A percentile compares a stretch with the other conserved stretches of the same genome.
phyloP scores from a whole-genome alignment of 306 rosid genomes.

The Vigna mungo region DNA sequence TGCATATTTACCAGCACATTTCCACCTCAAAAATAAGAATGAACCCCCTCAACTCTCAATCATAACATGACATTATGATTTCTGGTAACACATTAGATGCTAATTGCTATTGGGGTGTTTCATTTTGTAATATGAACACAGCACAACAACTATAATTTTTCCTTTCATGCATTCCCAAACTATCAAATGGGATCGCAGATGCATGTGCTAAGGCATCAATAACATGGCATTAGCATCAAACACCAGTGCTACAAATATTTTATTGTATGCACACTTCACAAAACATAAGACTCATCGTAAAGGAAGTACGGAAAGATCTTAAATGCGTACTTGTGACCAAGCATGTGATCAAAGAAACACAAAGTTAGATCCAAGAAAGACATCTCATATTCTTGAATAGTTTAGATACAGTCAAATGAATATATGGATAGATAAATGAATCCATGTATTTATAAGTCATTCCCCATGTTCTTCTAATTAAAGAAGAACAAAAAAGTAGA shows the following conservation, averaged over 20 bases:
- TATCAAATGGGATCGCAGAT: neutral
- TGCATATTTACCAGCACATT: too few relatives aligned
- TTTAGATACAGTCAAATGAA: neutral
- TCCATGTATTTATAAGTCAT: neutral
- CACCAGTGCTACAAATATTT: slow-evolving; percentile 14
- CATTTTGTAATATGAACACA: neutral
- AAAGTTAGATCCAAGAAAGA: neutral
- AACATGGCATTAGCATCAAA: slow-evolving; percentile 6
- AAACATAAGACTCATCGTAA: neutral
- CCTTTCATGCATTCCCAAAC: neutral
- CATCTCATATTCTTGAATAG: neutral
- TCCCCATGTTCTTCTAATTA: slow-evolving; percentile 5
- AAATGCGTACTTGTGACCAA: slow-evolving; percentile 22
- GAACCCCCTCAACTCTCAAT: neutral
- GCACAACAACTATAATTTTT: neutral
- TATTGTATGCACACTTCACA: slow-evolving; percentile 8
- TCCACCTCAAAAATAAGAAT: neutral
- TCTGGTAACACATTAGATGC: too few relatives aligned
- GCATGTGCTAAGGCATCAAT: slow-evolving; percentile 37
- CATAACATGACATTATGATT: neutral
- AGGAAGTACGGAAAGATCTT: slow-evolving; percentile 28
- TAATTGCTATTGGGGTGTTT: too few relatives aligned
- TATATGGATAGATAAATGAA: neutral
- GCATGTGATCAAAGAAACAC: slow-evolving; percentile 13
- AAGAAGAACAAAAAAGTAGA: slow-evolving; percentile 2